Percentiles rank a stretch among this genome's conserved stretches.
Evolutionary conservation across 495 filamentous ascomycete genomes (phyloP).

Genomic region (Aspergillus nanangensis): DNA sequence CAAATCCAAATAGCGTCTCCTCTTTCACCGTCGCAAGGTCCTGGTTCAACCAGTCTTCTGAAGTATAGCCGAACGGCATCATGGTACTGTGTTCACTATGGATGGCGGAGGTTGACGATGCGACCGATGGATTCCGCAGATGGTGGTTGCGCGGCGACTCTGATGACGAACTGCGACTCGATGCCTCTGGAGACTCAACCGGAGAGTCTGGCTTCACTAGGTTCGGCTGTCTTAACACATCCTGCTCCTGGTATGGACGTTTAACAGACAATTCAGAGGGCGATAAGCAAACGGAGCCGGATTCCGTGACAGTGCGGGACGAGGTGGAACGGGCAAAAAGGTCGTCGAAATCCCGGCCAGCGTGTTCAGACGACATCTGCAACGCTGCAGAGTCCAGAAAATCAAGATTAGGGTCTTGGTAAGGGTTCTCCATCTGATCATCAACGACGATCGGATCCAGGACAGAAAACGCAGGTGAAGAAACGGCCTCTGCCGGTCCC

Average conservation of each 20-base stretch:
- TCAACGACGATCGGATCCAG: slow-evolving; percentile 44
- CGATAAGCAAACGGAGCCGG: slow-evolving; percentile 27
- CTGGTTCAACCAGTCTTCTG: slow-evolving; percentile 41
- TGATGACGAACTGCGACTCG: slow-evolving; percentile 40
- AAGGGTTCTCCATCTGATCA: slow-evolving; percentile 43
- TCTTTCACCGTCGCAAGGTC: slow-evolving; percentile 36
- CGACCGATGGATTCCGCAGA: slow-evolving; percentile 33
- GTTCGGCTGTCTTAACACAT: slow-evolving; percentile 31
- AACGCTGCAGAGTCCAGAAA: slow-evolving; percentile 36
- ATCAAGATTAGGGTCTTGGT: slow-evolving; percentile 38
- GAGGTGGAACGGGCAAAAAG: slow-evolving; percentile 32
- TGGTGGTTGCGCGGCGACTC: slow-evolving; percentile 42
- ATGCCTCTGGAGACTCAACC: slow-evolving; percentile 39
- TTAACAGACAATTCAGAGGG: slow-evolving; percentile 24
- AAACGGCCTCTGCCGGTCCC: slow-evolving; percentile 34
- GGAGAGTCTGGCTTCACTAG: slow-evolving; percentile 36
- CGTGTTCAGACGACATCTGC: slow-evolving; percentile 31
- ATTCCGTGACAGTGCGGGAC: slow-evolving; percentile 22
- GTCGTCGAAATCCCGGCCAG: slow-evolving; percentile 43
- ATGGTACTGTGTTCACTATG: slow-evolving; percentile 38
- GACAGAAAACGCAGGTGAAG: slow-evolving; percentile 37
- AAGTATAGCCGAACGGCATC: slow-evolving; percentile 27
- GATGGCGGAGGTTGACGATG: slow-evolving; percentile 36
- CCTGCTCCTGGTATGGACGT: slow-evolving; percentile 29
- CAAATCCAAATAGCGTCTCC: slow-evolving; percentile 36